phyloP scores from a whole-genome alignment of 2,329 filamentous ascomycete species.

The Metarhizium humberi region DNA sequence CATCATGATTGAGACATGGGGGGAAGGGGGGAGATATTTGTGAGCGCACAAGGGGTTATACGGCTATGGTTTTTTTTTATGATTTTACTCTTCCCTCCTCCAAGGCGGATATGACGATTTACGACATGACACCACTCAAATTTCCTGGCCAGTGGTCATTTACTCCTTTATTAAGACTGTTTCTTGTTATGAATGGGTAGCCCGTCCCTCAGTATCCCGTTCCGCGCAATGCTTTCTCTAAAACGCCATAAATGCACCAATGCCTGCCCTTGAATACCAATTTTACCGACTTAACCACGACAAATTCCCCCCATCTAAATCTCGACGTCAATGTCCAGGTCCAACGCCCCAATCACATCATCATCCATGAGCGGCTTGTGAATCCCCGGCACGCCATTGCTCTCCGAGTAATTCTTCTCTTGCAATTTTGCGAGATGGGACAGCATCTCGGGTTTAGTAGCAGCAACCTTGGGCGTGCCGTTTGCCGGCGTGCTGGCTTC shows the following conservation, averaged over 20 bases:
- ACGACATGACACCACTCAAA: background rate
- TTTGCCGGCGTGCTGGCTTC: conserved; percentile 42
- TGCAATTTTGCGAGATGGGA: conserved; percentile 46
- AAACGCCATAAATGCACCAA: background rate
- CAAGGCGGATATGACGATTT: no score
- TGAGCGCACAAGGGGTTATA: no score
- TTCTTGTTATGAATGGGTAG: no score
- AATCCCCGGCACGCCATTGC: conserved; percentile 55
- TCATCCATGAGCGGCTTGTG: conserved; percentile 81
- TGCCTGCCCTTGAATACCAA: background rate
- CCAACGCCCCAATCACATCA: conserved; percentile 81
- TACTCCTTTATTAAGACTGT: no score
- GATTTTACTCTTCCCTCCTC: no score
- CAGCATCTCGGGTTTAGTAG: conserved; percentile 33
- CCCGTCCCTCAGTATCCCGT: background rate
- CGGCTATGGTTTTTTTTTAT: no score
- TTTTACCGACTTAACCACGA: background rate
- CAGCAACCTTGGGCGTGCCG: conserved; percentile 39
- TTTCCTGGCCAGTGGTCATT: background rate
- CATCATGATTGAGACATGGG: no score
- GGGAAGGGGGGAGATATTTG: no score
- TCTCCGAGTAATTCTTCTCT: conserved; percentile 43
- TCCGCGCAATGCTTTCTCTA: background rate
- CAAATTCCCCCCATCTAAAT: conserved; percentile 39
- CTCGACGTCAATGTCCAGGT: conserved; percentile 87